Evolutionary conservation across 2,329 filamentous ascomycete species (phyloP), one percentile per base, ranked within the genome.

Genomic region (Dactylonectria estremocensis): DNA sequence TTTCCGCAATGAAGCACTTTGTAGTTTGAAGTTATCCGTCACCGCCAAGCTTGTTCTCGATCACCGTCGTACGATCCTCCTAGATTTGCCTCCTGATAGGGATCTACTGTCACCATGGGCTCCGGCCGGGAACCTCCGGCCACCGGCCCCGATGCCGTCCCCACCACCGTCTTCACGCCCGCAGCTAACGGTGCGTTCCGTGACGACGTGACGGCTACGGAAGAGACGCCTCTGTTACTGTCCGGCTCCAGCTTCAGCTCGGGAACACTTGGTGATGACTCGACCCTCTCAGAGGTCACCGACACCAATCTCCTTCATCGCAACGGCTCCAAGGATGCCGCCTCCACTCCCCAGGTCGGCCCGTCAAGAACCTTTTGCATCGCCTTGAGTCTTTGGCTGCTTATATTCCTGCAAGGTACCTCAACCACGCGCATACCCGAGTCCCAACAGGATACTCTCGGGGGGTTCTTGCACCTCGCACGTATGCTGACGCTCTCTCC

Each of bases 321-420:
- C 33, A n/a, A 10, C 62, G 37, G 16, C 52, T 43, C 67, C 35
- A 67, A 66, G 9, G 54, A 68, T 50, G 57, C 31, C 16, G 18
- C 50, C 16, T 22, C 33, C 31, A 77, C 61, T 60, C 73, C 64
- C 60, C 71, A 40, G 2, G 75, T 82, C 43, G 70, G 78, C 10
- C 61, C 73, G 13, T 66, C 74, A 11, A 79, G 86, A 55, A 83
- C 78, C 8, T 48, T 82, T 2, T 81, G 85, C 49, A 87, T 91
- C 61, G 80, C 85, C 14, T 68, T 70, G 16, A 72, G 68, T 68
- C 59, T 77, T 13, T 76, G 74, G 66, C 58, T 76, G 28, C 74
- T 77, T 64, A 75, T 77, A 54, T 77, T 77, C 58, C 45, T 78
- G n/a, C 70, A 74, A 74, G 74, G 74, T 76, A 74, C 22, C 37